These are phyloP conservation scores for Solanum tacnaense DNA, from an alignment of 257 asterid genomes.

Conservation along the genomic window DNA sequence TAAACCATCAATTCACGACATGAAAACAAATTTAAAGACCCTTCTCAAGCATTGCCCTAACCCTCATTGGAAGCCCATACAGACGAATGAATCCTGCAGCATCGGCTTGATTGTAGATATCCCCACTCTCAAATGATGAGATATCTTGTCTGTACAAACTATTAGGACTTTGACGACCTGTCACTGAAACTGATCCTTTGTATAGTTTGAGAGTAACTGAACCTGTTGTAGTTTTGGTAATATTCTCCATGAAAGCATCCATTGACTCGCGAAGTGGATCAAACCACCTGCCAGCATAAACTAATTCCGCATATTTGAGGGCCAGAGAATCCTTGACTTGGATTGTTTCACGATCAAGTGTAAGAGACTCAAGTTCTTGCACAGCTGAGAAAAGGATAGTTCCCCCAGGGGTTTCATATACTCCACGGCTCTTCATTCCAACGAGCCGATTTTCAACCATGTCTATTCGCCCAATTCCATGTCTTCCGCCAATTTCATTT, in stretches of 20 bases:
- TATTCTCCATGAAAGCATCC: slow-evolving; percentile 91
- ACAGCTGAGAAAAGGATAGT: slow-evolving; percentile 74
- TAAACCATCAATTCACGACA: background rate
- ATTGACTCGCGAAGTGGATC: slow-evolving; percentile 87
- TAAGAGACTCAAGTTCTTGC: slow-evolving; percentile 86
- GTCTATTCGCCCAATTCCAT: slow-evolving; percentile 85
- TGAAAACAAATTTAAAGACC: slow-evolving; percentile 27
- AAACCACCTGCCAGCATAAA: slow-evolving; percentile 86
- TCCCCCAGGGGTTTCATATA: slow-evolving; percentile 93
- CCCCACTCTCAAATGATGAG: slow-evolving; percentile 88
- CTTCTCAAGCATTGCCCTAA: slow-evolving; percentile 69
- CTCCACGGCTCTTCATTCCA: slow-evolving; percentile 98
- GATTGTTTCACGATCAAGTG: slow-evolving; percentile 84
- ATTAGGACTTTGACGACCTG: slow-evolving; percentile 62
- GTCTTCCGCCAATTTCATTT: slow-evolving; percentile 76
- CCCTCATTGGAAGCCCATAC: slow-evolving; percentile 84
- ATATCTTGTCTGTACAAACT: slow-evolving; percentile 80
- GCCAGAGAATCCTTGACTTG: slow-evolving; percentile 78
- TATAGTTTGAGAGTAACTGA: slow-evolving; percentile 76
- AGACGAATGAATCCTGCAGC: slow-evolving; percentile 91
- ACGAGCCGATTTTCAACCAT: slow-evolving; percentile 91
- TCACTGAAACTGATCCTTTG: slow-evolving; percentile 63
- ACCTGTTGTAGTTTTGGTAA: slow-evolving; percentile 68
- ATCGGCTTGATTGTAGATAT: slow-evolving; percentile 81
- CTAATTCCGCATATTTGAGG: slow-evolving; percentile 82